Evolutionary conservation across 225 moss, liverwort and hornwort species (phyloP).

Genomic region (Straminergon stramineum): DNA sequence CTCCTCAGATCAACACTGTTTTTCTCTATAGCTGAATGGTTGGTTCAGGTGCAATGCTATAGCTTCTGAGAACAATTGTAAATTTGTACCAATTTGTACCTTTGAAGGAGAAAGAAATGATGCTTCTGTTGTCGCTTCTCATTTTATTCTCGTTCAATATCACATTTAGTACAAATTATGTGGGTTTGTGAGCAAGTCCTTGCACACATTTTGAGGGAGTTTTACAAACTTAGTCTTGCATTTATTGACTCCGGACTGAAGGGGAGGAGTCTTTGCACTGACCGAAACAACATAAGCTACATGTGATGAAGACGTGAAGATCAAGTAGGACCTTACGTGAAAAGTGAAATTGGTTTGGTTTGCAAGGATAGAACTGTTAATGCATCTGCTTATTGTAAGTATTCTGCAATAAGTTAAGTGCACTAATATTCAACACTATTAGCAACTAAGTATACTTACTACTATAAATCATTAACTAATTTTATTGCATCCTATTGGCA

Average conservation of each 20-base stretch:
- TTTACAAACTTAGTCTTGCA: background rate
- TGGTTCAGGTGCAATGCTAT: background rate
- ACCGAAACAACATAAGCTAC: background rate
- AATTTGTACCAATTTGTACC: background rate
- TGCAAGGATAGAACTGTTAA: background rate
- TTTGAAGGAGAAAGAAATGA: background rate
- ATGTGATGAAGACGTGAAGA: background rate
- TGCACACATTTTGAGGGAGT: background rate
- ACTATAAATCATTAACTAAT: too few species aligned
- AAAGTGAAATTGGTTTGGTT: background rate
- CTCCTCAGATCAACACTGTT: background rate
- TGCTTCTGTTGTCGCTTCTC: background rate
- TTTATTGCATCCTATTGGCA: background rate
- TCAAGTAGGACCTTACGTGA: background rate
- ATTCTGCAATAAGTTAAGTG: background rate
- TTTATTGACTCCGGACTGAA: too few species aligned
- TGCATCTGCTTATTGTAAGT: background rate
- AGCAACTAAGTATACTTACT: too few species aligned
- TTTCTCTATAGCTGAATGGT: background rate
- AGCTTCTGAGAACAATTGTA: background rate
- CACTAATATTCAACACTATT: background rate
- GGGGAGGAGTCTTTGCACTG: background rate
- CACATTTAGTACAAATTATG: background rate
- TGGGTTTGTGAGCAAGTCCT: too few species aligned
- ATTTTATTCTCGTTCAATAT: background rate